These are phyloP conservation scores for Microsporum canis DNA, from an alignment of 2,329 filamentous ascomycete genomes.

Conservation along the genomic window DNA sequence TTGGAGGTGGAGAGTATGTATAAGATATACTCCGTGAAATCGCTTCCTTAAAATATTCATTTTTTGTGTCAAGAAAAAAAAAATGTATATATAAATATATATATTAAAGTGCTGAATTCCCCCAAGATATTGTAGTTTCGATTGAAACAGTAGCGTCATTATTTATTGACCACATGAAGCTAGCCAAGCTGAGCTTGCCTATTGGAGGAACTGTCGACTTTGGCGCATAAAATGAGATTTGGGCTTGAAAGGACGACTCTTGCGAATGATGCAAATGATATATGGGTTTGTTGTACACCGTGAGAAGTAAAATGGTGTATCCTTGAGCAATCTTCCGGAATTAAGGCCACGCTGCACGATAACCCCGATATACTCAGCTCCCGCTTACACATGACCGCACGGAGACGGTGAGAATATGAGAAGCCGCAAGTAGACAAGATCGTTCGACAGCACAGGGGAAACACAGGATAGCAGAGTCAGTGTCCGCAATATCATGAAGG, in stretches of 20 bases:
- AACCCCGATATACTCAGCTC: constrained; percentile 5
- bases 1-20: too few species aligned
- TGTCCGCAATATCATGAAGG: not conserved
- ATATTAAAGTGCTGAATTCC: not conserved
- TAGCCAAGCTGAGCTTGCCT: not conserved
- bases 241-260: not conserved
- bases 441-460: not conserved
- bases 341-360: constrained; percentile 2
- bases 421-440: not conserved
- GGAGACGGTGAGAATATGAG: not conserved
- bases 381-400: constrained; percentile 1
- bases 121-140: not conserved
- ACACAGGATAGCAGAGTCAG: not conserved
- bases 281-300: not conserved
- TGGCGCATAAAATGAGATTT: not conserved
- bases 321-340: not conserved
- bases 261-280: not conserved
- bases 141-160: not conserved
- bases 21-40: too few species aligned
- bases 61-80: too few species aligned
- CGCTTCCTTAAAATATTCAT: too few species aligned
- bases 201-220: not conserved
- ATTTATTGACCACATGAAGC: not conserved
- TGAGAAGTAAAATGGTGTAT: not conserved
- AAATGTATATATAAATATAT: too few species aligned